Evolutionary conservation across 2,329 filamentous ascomycete genomes (phyloP).

Genomic region (Canariomyces notabilis): DNA sequence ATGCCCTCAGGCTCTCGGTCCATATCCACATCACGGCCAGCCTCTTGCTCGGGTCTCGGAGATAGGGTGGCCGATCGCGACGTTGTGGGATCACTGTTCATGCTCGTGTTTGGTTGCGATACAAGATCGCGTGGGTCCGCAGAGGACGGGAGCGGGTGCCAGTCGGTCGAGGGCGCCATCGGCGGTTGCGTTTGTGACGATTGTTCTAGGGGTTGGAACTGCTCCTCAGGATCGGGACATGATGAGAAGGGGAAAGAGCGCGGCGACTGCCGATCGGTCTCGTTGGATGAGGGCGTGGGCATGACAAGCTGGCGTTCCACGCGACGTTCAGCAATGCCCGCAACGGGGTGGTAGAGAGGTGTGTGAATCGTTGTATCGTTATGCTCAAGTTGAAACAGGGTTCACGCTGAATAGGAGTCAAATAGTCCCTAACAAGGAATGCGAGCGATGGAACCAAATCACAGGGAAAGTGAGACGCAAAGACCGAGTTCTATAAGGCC

Average conservation of each 20-base stretch:
- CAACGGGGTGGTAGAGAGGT: background rate
- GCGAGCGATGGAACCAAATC: background rate
- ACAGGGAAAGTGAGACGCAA: background rate
- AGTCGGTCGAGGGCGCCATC: slow-evolving; percentile 23
- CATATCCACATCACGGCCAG: slow-evolving; percentile 12
- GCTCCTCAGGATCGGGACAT: slow-evolving; percentile 26
- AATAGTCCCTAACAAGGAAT: background rate
- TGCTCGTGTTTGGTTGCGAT: background rate
- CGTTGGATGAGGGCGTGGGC: slow-evolving; percentile 44
- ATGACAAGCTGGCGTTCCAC: slow-evolving; percentile 25
- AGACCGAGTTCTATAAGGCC: background rate
- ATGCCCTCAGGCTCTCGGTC: slow-evolving; percentile 18
- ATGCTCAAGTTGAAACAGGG: background rate
- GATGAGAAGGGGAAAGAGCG: slow-evolving; percentile 27
- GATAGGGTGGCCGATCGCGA: slow-evolving; percentile 42
- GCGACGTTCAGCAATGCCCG: slow-evolving; percentile 1
- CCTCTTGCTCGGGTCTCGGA: slow-evolving; percentile 34
- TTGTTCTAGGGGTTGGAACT: slow-evolving; percentile 4
- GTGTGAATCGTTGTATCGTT: background rate
- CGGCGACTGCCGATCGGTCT: slow-evolving; percentile 35
- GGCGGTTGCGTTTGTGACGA: slow-evolving; percentile 26
- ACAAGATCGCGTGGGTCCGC: slow-evolving; percentile 11
- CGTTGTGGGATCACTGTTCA: slow-evolving; percentile 24
- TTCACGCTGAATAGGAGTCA: no score
- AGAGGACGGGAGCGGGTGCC: slow-evolving; percentile 19